Evolutionary conservation across 257 asterid species (phyloP), one percentile per base, ranked within the genome.

Genomic region (Phtheirospermum japonicum): DNA sequence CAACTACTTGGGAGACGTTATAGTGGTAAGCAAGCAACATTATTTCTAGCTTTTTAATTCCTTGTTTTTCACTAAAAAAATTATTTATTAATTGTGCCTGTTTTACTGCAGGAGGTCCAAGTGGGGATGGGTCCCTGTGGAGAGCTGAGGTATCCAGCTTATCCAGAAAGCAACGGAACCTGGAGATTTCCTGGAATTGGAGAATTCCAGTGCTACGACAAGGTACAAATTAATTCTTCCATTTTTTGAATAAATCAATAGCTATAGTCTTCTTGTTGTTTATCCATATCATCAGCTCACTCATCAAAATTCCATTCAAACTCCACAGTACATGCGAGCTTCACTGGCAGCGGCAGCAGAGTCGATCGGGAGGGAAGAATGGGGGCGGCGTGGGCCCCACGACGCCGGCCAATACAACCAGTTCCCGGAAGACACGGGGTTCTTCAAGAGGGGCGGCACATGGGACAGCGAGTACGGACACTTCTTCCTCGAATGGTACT

Each of bases 41-140:
- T n/a, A n/a, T n/a, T n/a, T n/a, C n/a, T n/a, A n/a, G n/a, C n/a
- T n/a, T n/a, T n/a, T n/a, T n/a, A n/a, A n/a, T n/a, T n/a, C n/a
- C n/a, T n/a, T n/a, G n/a, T n/a, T n/a, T n/a, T n/a, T n/a, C n/a
- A n/a, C n/a, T n/a, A n/a, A n/a, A n/a, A n/a, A n/a, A n/a, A n/a
- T n/a, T n/a, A 39, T 12, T 36, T 9, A 34, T 39, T 61, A 36
- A 19, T 62, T 72, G 20, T 53, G 32, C 67, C 33, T 43, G 19
- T 23, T n/a, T 20, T 49, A 69, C 61, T 81, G 80, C 79, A 85
- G 97, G 98, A 88, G 70, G 66, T 91, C 26, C 98, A 91, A 84
- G 96, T 91, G 50, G 96, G 98, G 7, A 72, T 92, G 95, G 98
- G 98, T 57, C 98, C 98, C 23, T 86, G 95, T 63, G 97, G 95